Base-by-base conservation (phyloP, 352 stramenopile species). In the Discostella stelligera region DNA sequence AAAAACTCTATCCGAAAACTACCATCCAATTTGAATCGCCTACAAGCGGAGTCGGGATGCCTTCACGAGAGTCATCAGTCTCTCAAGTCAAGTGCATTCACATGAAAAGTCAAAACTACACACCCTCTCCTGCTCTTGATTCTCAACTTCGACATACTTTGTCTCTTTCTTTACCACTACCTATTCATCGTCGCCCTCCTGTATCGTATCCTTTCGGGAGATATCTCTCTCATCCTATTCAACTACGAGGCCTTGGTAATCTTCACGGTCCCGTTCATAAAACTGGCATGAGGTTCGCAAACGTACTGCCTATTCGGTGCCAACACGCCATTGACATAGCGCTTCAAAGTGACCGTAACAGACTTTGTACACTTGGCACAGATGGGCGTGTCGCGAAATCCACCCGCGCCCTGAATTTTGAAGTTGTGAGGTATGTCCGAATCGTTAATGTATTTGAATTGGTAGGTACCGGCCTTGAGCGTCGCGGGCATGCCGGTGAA, bases 391-490 rank as follows among this genome's bases (percentile, higher is more conserved):
- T 10, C 21, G 4, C 37, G 20, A 18, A 60, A 60, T 18, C 52
- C 52, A 27, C 14, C 52, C 4, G 20, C 7, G 0, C 52, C 52
- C 18, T 9, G 27, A 18, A 60, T 60, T 32, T 60, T 60, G 21
- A 60, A 60, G 52, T 60, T 60, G 10, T 60, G 52, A 0, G 3
- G 3, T 4, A 60, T 9, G 13, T 60, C n/a, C 10, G 52, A 60
- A 10, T 60, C 41, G 21, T 60, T 60, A n/a, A 60, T 41, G 21
- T 60, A 60, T 32, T 39, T 60, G 52, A 60, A 44, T 32, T 37
- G 41, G 52, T 60, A 60, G 3, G 52, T 60, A 8, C 52, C 52
- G 21, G 52, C 52, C 7, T 39, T 60, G 21, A 60, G 27, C 13
- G 52, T 21, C 1, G 20, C 21, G 20, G 52, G 52, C 52, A 60